Evolutionary conservation across 1,284 basidiomycete genomes (phyloP).

Genomic region (Pterulicium gracile): DNA sequence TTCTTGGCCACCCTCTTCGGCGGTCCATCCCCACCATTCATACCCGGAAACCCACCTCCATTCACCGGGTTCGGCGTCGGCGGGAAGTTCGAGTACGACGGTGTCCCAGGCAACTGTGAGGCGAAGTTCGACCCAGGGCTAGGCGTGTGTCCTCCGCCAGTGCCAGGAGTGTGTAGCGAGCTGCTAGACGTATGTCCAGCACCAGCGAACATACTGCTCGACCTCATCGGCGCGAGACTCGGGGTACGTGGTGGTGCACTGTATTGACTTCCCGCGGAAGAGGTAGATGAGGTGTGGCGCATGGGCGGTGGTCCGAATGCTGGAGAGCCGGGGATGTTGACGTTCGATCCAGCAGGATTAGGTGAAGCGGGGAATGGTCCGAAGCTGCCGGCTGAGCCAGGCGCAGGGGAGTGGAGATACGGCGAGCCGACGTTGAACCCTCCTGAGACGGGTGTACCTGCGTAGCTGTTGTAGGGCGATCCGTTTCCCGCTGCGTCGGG

Average conservation of each 20-base stretch:
- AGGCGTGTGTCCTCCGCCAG: constrained; percentile 6
- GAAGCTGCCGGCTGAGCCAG: not conserved
- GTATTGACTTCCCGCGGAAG: not conserved
- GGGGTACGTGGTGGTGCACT: not conserved
- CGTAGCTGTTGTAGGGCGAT: constrained; percentile 21
- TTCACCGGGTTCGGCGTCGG: constrained; percentile 25
- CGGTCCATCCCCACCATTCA: constrained; percentile 11
- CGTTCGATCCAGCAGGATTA: constrained; percentile 19
- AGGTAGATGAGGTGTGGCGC: not conserved
- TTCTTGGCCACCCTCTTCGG: constrained; percentile 22
- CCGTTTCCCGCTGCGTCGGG: constrained; percentile 12
- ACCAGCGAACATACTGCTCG: too few species aligned
- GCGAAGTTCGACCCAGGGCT: constrained; percentile 7
- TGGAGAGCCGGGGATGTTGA: constrained; percentile 20
- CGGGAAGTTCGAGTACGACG: constrained; percentile 24
- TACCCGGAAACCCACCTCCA: constrained; percentile 15
- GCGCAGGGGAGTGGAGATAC: constrained; percentile 21
- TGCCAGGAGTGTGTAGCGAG: constrained; percentile 8
- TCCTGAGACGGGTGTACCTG: constrained; percentile 25
- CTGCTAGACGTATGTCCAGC: not conserved
- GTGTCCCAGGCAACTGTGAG: constrained; percentile 14
- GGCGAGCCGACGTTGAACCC: constrained; percentile 21
- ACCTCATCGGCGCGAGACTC: not conserved
- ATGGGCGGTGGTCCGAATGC: constrained; percentile 8
- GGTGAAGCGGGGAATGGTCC: constrained; percentile 8